Evolutionary conservation across 192 early-diverging fungal genomes (phyloP).

Genomic region (Powellomyces hirtus): DNA sequence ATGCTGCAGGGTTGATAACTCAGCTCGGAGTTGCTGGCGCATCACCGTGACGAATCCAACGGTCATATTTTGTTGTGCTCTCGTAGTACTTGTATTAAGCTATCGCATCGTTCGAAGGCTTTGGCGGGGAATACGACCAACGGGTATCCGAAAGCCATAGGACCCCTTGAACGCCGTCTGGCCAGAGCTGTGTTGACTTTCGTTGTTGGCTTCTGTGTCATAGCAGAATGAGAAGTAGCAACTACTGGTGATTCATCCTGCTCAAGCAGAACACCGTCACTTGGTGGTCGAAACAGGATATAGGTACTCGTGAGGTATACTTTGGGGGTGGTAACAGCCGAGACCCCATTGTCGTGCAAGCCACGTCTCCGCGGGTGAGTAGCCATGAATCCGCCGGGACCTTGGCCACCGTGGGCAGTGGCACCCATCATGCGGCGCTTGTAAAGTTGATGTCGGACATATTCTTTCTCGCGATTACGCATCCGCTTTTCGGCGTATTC

Average conservation of each 20-base stretch:
- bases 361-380: conserved; percentile 1
- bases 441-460: conserved; percentile 22
- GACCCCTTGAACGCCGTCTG: neutral
- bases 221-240: neutral
- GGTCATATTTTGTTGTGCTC: conserved; percentile 1
- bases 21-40: too few relatives aligned
- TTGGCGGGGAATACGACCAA: neutral
- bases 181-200: neutral
- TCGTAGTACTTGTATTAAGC: neutral
- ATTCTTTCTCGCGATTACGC: conserved; percentile 20
- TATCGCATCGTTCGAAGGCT: neutral
- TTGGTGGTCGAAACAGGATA: neutral
- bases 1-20: too few relatives aligned
- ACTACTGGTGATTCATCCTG: neutral
- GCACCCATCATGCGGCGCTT: neutral
- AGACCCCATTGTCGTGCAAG: neutral
- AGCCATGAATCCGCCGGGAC: too few relatives aligned
- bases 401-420: too few relatives aligned
- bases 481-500: conserved; percentile 16
- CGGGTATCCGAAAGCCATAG: neutral
- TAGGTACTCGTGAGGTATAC: neutral
- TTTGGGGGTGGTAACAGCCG: neutral
- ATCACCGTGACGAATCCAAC: too few relatives aligned
- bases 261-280: neutral
- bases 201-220: neutral